Base-by-base conservation (phyloP, 2,329 filamentous ascomycete species). In the Acephala macrosclerotiorum region DNA sequence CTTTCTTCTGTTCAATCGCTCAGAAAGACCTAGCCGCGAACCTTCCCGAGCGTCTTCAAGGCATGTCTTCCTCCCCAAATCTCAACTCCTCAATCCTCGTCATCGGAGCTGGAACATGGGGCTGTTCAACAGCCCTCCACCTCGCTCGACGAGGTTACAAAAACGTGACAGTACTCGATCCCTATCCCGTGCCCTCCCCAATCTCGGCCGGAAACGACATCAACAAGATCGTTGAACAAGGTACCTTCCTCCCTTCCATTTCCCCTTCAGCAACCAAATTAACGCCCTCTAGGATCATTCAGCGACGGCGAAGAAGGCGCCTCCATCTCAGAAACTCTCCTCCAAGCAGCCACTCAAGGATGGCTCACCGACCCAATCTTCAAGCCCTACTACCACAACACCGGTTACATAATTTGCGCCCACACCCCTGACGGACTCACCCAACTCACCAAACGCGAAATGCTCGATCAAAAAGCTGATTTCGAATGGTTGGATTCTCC, bases 161-260 rank as follows among this genome's bases (percentile, higher is more conserved):
- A 6, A 77, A 82, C 65, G 76, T 85, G 29, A 84, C 78, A 9
- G 78, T 86, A 12, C 77, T 86, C 38, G 84, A 86, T 70, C 78
- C 78, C 67, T 81, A 85, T 68, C 74, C 79, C 20, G 76, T 83
- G 38, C 72, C 72, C 25, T 73, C 64, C 71, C 76, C 61, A 75
- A 77, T 76, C 71, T 87, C 87, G 0, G 87, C 85, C 0, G 86
- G 82, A 22, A 86, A 87, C 65, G 85, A 89, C 68, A 72, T 89
- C 29, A 89, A 89, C 73, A 89, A 89, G 74, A 88, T 89, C 63
- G 79, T 89, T 9, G 70, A 72, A 65, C 53, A 72, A 72, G 70
- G 69, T 66, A 58, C 25, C 33, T 38, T 49, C 22, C 25, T 47
- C 25, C 33, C 29, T 35, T 49, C 35, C 18, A 66, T 18, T 63